phyloP scores from a whole-genome alignment of 148 eudicot species.

The Rhododendron kiyosumense region DNA sequence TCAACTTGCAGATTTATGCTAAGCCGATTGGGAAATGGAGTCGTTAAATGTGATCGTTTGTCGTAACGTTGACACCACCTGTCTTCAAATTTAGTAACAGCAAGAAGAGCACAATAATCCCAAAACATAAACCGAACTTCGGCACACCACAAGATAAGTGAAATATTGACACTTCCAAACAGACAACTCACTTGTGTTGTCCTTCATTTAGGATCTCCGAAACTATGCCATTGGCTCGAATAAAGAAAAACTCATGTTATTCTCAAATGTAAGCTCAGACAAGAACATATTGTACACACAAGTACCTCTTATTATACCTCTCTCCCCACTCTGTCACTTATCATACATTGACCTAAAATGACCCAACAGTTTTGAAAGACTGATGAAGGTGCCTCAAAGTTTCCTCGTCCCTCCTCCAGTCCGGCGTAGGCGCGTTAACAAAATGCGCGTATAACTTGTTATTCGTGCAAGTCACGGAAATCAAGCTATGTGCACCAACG shows the following conservation, averaged over 20 bases:
- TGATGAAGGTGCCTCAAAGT: constrained; percentile 71
- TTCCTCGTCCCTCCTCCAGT: constrained; percentile 78
- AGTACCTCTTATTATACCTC: neutral
- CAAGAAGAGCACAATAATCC: neutral
- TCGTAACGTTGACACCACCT: neutral
- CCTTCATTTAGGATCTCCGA: neutral
- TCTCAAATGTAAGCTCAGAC: neutral
- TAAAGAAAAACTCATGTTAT: neutral
- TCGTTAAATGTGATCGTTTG: neutral
- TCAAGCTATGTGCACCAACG: constrained; percentile 60
- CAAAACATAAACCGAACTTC: neutral
- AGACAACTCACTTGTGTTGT: neutral
- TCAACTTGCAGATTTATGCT: neutral
- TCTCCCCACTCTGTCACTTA: neutral
- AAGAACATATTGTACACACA: neutral
- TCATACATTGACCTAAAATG: neutral
- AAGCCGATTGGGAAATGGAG: neutral
- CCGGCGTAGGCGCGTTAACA: constrained; percentile 74
- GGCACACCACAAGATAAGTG: neutral
- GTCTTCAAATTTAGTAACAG: neutral
- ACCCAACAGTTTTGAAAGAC: constrained; percentile 66
- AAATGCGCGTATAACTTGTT: constrained; percentile 91
- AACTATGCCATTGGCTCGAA: neutral
- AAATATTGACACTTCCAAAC: neutral
- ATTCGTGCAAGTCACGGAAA: constrained; percentile 72